phyloP scores from a whole-genome alignment of 768 basidiomycete species.

The Ramaria sp. region DNA sequence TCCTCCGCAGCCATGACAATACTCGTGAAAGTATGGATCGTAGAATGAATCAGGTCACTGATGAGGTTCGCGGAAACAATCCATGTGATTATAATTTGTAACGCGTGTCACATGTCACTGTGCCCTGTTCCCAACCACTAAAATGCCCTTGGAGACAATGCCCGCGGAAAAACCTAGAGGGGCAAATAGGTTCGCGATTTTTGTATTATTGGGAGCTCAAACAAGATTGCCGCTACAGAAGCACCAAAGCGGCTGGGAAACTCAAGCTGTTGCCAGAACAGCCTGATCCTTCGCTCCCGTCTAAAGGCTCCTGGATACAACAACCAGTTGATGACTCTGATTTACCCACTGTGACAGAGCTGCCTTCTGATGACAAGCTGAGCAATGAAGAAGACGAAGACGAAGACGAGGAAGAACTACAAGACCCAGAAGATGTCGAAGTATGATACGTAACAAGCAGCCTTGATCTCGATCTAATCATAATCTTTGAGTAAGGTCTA shows the following conservation, averaged over 20 bases:
- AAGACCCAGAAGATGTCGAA: conserved; percentile 42
- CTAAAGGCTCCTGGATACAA: conserved; percentile 12
- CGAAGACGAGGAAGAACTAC: conserved; percentile 43
- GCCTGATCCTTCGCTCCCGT: conserved; percentile 38
- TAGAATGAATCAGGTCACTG: too few relatives aligned
- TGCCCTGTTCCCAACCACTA: background rate
- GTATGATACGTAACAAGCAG: conserved; percentile 23
- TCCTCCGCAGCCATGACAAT: too few relatives aligned
- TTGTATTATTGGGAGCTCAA: background rate
- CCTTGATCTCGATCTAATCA: background rate
- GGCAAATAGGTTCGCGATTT: conserved; percentile 2
- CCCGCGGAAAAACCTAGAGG: conserved; percentile 5
- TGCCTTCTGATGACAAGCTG: background rate
- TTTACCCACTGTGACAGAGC: conserved; percentile 14
- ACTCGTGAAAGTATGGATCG: too few relatives aligned
- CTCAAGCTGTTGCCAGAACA: conserved; percentile 84
- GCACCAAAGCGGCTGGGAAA: conserved; percentile 75
- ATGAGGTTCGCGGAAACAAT: background rate
- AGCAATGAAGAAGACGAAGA: conserved; percentile 48
- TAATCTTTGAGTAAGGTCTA: conserved; percentile 49
- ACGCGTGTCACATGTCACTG: background rate
- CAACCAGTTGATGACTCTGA: background rate
- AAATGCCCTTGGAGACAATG: conserved; percentile 6
- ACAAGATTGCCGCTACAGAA: conserved; percentile 33
- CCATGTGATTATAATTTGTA: background rate